Evolutionary conservation across 345 rosid species (phyloP), one percentile per base, ranked within the genome.

Genomic region (Crucihimalaya himalaica): DNA sequence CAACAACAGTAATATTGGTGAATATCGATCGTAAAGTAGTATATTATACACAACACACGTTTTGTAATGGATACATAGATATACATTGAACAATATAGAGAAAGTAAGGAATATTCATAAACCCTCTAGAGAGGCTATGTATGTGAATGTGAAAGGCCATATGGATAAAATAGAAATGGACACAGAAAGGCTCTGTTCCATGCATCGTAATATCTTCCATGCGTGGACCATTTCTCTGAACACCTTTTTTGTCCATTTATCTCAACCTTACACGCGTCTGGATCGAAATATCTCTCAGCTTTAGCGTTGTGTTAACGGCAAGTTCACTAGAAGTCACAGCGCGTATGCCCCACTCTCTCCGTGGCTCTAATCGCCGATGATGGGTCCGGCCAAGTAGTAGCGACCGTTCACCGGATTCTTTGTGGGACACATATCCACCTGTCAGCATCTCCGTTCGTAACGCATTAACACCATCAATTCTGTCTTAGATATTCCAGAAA

Each of bases 231-330:
- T 58, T 48, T 58, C 14, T 73, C 59, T 73, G 61, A 57, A 57
- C 51, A 40, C 31, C n/a, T 57, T 66, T 66, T 74, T 25, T 37
- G 67, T 66, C 78, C 60, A 66, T 35, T 47, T 4, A 74, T 75
- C 73, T 51, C 23, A 51, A 50, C 73, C 79, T 53, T 51, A 75
- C 69, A 63, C 68, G 73, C 68, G 68, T 74, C 42, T 3, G 62
- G 45, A 43, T 59, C 50, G 20, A 66, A 68, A 60, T 67, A 43
- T 56, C 63, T 56, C 63, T 67, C 16, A 48, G 25, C 66, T 50
- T 15, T 67, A 35, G 75, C 80, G 72, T 77, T 64, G 66, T 56
- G 16, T 39, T 48, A 70, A 77, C 76, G 80, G 80, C 75, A 76
- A 55, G 71, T 76, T 77, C 76, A 63, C 66, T 47, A 64, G 5